These are phyloP conservation scores for Trichosporon ovoides DNA, from an alignment of 1,284 basidiomycete genomes.

Conservation along the genomic window DNA sequence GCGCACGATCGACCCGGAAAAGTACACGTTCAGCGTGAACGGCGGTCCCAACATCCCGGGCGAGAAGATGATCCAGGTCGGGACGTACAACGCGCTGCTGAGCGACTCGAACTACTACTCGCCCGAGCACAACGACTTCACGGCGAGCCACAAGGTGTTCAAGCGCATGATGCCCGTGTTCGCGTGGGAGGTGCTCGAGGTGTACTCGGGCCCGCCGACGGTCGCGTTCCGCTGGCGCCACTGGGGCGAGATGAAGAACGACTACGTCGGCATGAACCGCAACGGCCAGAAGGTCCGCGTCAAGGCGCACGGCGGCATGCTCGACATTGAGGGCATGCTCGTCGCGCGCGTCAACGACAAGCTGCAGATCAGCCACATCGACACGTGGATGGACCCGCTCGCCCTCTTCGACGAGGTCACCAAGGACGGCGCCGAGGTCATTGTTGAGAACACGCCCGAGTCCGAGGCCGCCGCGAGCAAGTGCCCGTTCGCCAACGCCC, in stretches of 20 bases:
- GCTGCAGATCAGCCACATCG: conserved; percentile 15
- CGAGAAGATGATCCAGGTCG: conserved; percentile 13
- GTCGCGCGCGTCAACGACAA: conserved; percentile 19
- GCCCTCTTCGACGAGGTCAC: conserved; percentile 16
- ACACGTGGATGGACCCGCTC: conserved; percentile 17
- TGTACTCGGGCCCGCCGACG: conserved; percentile 18
- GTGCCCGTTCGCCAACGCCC: conserved; percentile 1
- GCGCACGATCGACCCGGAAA: conserved; percentile 15
- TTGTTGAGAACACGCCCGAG: conserved; percentile 9
- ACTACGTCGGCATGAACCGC: conserved; percentile 18
- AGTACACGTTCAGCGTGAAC: conserved; percentile 17
- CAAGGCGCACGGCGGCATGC: conserved; percentile 17
- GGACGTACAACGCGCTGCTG: conserved; percentile 21
- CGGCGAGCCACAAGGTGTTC: conserved; percentile 16
- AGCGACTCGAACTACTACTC: conserved; percentile 12
- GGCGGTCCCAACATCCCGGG: conserved; percentile 13
- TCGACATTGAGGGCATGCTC: conserved; percentile 16
- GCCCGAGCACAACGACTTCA: conserved; percentile 16
- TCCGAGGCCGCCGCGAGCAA: not conserved
- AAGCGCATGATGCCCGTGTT: conserved; percentile 24
- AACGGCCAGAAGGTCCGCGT: conserved; percentile 18
- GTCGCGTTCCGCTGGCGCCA: conserved; percentile 19
- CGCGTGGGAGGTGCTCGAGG: conserved; percentile 20
- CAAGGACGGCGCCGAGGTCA: conserved; percentile 13
- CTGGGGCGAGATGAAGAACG: conserved; percentile 22